A percentile compares a stretch with the other conserved stretches of the same genome.
Conservation (phyloP, 2,329 filamentous ascomycete species). For the Xylariaceae sp. region DNA sequence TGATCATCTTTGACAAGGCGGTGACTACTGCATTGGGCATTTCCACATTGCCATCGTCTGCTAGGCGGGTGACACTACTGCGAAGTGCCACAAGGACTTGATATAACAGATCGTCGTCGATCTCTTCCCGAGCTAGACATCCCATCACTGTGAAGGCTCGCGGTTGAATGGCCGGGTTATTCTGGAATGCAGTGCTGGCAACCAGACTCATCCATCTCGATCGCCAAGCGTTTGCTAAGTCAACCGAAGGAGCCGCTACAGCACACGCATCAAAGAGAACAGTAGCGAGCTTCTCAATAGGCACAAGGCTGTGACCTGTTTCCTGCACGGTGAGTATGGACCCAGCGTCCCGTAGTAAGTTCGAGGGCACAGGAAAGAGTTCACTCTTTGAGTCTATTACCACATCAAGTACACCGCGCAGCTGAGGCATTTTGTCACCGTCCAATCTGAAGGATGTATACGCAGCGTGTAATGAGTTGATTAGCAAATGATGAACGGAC, state of each 20-base stretch:
- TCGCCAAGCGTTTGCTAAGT: conserved; percentile 67
- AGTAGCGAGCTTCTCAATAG: conserved; percentile 60
- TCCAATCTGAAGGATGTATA: conserved; percentile 65
- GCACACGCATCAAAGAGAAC: conserved; percentile 63
- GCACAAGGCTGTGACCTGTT: conserved; percentile 46
- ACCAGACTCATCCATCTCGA: conserved; percentile 73
- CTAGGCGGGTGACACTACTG: conserved; percentile 62
- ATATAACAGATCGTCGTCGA: conserved; percentile 69
- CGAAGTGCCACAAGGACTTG: conserved; percentile 67
- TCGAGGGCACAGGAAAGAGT: conserved; percentile 50
- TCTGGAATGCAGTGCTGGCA: conserved; percentile 70
- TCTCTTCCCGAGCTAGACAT: conserved; percentile 67
- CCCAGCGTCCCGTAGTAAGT: conserved; percentile 49
- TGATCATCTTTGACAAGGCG: conserved; percentile 68
- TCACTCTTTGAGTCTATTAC: conserved; percentile 60
- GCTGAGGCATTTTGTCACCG: conserved; percentile 54
- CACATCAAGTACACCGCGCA: conserved; percentile 55
- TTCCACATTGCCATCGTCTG: conserved; percentile 62
- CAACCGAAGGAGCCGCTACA: conserved; percentile 61
- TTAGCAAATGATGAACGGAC: conserved; percentile 60
- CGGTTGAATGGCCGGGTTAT: conserved; percentile 69
- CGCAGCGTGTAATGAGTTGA: conserved; percentile 66
- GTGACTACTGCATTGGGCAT: conserved; percentile 69
- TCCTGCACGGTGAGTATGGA: conserved; percentile 56
- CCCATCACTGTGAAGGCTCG: conserved; percentile 70